Evolutionary conservation across 345 rosid genomes (phyloP), one percentile per base, ranked within the genome.

Genomic region (Citrus trifoliata): DNA sequence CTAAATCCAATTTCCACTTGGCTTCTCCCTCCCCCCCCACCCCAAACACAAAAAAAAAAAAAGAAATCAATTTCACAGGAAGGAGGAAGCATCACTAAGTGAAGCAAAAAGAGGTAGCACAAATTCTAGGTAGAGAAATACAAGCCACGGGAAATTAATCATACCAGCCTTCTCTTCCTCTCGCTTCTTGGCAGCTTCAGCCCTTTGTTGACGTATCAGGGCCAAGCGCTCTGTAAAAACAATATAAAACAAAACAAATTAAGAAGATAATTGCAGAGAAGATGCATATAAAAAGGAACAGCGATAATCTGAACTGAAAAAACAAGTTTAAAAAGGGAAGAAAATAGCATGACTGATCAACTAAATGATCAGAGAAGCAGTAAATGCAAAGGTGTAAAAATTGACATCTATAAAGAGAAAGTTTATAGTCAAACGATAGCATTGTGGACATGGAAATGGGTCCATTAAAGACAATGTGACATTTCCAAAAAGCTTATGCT

Each of bases 151-250:
- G 48, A 67, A 78, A 78, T 19, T 55, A 78, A 78, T 19, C 73
- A 65, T 86, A 87, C 93, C 90, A 10, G 90, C 86, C 78, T 90
- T 90, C 79, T 88, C 93, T 80, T 90, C 90, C 35, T 87, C 93
- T 77, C 93, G 85, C 83, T 90, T 90, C 83, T 82, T 90, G 22
- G 93, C 91, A 77, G 91, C 93, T 72, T 88, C 89, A 74, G 85
- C 98, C 83, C 98, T 87, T 81, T 93, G 94, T 82, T 93, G 94
- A 37, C 98, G 95, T 74, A 95, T 92, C 64, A 95, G 87, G 83
- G 89, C 90, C 77, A 93, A 79, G 65, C 97, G 98, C 76, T 95
- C 98, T 95, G 86, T 61, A 76, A 28, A 37, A 42, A 38, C 42
- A 81, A 81, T 33, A 67, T 42, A 9, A 18, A 65, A 37, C 62